These are phyloP conservation scores for Podospora australis DNA, from an alignment of 495 filamentous ascomycete species.

Conservation along the genomic window DNA sequence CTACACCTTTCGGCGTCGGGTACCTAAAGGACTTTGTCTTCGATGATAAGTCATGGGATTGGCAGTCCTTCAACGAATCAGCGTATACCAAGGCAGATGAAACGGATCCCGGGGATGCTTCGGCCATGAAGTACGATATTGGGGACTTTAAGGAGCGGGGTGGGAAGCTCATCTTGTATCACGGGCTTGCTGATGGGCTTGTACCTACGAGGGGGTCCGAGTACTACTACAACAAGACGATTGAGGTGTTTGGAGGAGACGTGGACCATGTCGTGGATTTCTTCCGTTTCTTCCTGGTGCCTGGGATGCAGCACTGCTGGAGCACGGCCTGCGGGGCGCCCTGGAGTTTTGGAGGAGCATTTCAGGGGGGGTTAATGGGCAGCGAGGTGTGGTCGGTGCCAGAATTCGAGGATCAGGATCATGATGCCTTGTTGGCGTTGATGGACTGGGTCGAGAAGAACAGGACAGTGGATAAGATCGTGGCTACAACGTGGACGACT, in stretches of 20 bases:
- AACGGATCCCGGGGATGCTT: slow-evolving; percentile 31
- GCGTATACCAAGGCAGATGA: slow-evolving; percentile 14
- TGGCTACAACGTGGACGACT: slow-evolving; percentile 34
- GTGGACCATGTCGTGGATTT: slow-evolving; percentile 9
- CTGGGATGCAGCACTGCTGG: slow-evolving; percentile 43
- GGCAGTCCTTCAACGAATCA: background rate
- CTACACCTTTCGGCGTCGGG: background rate
- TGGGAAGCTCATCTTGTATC: slow-evolving; percentile 53
- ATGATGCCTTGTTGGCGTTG: slow-evolving; percentile 45
- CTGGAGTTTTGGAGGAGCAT: slow-evolving; percentile 32
- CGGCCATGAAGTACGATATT: slow-evolving; percentile 45
- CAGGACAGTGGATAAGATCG: slow-evolving; percentile 32
- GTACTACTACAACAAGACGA: slow-evolving; percentile 39
- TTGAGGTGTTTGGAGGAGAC: slow-evolving; percentile 23
- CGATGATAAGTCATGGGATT: background rate
- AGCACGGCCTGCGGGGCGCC: slow-evolving; percentile 27
- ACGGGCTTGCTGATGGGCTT: slow-evolving; percentile 46
- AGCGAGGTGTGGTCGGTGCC: slow-evolving; percentile 18
- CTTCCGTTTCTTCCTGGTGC: slow-evolving; percentile 39
- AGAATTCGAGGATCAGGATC: slow-evolving; percentile 25
- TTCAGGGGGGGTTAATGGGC: background rate
- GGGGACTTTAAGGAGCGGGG: slow-evolving; percentile 36
- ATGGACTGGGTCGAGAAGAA: slow-evolving; percentile 50
- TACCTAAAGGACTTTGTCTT: background rate
- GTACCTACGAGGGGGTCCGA: slow-evolving; percentile 40